Evolutionary conservation across 345 rosid genomes (phyloP).

Genomic region (Physaria fendleri): DNA sequence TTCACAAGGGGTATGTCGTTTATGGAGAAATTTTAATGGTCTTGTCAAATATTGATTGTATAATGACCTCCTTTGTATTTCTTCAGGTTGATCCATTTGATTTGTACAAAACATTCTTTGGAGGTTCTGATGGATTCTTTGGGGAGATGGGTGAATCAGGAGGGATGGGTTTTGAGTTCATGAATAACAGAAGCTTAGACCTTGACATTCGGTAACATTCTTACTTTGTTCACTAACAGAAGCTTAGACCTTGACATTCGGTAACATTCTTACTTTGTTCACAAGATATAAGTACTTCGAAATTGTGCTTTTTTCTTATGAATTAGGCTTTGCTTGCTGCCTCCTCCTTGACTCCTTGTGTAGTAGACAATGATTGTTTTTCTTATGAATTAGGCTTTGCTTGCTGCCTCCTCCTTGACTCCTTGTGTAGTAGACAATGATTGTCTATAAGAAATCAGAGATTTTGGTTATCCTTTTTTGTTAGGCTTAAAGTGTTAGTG

Average conservation of each 20-base stretch:
- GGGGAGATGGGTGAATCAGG: slow-evolving; percentile 49
- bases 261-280: slow-evolving; percentile 26
- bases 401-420: too few species aligned
- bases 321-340: not conserved
- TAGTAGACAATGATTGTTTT: not conserved
- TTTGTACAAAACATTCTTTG: slow-evolving; percentile 71
- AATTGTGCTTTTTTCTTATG: not conserved
- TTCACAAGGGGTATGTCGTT: slow-evolving; percentile 49
- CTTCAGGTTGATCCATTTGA: slow-evolving; percentile 85
- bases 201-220: slow-evolving; percentile 62
- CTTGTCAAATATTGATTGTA: not conserved
- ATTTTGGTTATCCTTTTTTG: not conserved
- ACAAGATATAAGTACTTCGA: not conserved
- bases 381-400: not conserved
- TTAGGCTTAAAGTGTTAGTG: not conserved
- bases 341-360: too few species aligned
- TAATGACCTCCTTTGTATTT: not conserved
- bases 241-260: slow-evolving; percentile 60
- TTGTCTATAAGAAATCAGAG: not conserved
- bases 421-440: not conserved
- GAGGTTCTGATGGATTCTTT: slow-evolving; percentile 68
- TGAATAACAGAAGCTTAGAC: slow-evolving; percentile 42
- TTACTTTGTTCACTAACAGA: slow-evolving; percentile 27
- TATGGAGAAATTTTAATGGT: not conserved
- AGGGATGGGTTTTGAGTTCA: slow-evolving; percentile 50